A percentile compares a stretch with the other conserved stretches of the same genome.
These are phyloP conservation scores for Fusarium aywerte DNA, from an alignment of 2,329 filamentous ascomycete genomes.

Conservation along the genomic window DNA sequence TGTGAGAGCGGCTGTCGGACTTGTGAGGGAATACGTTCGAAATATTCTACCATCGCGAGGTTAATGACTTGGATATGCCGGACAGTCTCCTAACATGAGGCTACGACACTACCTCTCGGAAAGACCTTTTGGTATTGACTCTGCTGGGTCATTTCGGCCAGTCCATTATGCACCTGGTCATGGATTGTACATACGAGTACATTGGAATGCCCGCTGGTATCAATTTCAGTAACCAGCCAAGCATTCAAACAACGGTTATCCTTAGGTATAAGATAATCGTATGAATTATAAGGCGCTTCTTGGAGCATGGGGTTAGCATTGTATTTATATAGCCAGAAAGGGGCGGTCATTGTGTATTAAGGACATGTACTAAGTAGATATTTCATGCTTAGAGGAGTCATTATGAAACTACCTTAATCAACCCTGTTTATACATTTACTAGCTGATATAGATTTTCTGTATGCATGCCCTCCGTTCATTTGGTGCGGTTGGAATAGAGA, in stretches of 20 bases:
- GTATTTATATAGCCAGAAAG: constrained; percentile 15
- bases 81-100: background rate
- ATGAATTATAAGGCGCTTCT: constrained; percentile 13
- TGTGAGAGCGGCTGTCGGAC: constrained; percentile 70
- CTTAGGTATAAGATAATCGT: background rate
- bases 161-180: background rate
- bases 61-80: constrained; percentile 35
- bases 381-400: constrained; percentile 1
- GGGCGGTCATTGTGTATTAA: constrained; percentile 1
- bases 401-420: background rate
- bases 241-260: background rate
- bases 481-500: background rate
- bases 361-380: constrained; percentile 12
- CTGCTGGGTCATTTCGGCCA: background rate
- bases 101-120: background rate
- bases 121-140: background rate
- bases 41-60: constrained; percentile 68
- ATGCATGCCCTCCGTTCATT: background rate
- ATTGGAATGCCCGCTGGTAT: background rate
- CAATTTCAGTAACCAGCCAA: background rate
- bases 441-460: no score
- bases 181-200: background rate
- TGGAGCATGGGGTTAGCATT: constrained; percentile 20
- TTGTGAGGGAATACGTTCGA: constrained; percentile 68
- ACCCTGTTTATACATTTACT: background rate